These are phyloP conservation scores for Eimeria brunetti DNA, from an alignment of 169 alveolate genomes.

Conservation along the genomic window DNA sequence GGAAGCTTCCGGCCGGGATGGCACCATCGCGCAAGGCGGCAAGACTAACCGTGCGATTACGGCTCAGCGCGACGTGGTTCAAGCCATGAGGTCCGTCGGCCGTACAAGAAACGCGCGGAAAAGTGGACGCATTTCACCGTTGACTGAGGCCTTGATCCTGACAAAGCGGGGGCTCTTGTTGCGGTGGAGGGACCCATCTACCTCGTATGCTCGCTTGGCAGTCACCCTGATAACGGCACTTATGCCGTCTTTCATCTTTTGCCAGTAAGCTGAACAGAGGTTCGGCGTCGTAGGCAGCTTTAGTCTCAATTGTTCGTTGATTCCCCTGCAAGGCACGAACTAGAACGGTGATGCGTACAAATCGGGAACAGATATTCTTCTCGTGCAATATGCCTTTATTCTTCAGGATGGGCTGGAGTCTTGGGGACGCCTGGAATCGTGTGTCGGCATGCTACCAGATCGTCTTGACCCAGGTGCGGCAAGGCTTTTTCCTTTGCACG, in stretches of 20 bases:
- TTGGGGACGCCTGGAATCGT: slow-evolving; percentile 68
- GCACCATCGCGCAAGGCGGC: not conserved
- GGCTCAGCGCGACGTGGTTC: not conserved
- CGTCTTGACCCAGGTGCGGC: slow-evolving; percentile 56
- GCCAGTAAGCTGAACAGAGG: slow-evolving; percentile 14
- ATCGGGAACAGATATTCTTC: not conserved
- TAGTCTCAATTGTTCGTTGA: not conserved
- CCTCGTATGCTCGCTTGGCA: slow-evolving; percentile 46
- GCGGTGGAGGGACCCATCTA: slow-evolving; percentile 58
- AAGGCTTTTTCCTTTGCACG: not conserved
- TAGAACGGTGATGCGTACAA: not conserved
- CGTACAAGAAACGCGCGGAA: not conserved
- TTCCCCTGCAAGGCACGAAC: not conserved
- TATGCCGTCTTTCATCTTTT: slow-evolving; percentile 54
- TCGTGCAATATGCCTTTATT: not conserved
- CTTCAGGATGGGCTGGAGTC: slow-evolving; percentile 55
- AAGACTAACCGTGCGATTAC: not conserved
- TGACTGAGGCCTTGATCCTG: slow-evolving; percentile 51
- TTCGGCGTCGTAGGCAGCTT: not conserved
- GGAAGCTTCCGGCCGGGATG: not conserved
- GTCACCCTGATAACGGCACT: slow-evolving; percentile 56
- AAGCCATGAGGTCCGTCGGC: slow-evolving; percentile 39
- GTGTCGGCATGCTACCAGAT: slow-evolving; percentile 72
- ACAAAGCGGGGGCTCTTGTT: slow-evolving; percentile 40
- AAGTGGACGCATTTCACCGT: slow-evolving; percentile 24